Evolutionary conservation across 768 basidiomycete genomes (phyloP), one percentile per base, ranked within the genome.

Genomic region (Leccinum incarnatum): DNA sequence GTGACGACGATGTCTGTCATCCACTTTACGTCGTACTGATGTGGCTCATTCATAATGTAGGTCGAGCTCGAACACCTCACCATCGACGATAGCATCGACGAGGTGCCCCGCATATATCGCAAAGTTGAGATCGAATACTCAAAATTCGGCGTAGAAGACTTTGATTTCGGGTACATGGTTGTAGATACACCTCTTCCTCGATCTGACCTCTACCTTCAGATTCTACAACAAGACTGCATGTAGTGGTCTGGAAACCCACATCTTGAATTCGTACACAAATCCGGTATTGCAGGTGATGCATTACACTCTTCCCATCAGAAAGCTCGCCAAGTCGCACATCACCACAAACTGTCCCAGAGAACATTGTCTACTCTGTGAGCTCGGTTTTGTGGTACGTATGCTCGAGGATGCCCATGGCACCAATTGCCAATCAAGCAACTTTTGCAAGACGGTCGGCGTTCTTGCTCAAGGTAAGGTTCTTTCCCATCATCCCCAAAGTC

Each of bases 111-210:
- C 56, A 81, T 86, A 60, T 99, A 97, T 72, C 86, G 91, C 58
- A 89, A 88, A 66, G 95, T 97, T 15, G 95, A 98, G 74, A 99
- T 99, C 67, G 93, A 95, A 73, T 99, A 99, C 71, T 95, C 93
- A 40, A 96, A 95, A 68, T 99, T 99, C 67, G 96, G 96, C 4
- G 93, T 98, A 17, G 96, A 98, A 70, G 96, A 99, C 73, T 99
- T 99, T 67, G 97, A 99, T 74, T 99, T 99, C 67, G 96, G 83
- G 95, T 93, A 70, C 56, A 81, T 71, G 12, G 34, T 42, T 29
- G 2, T 23, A 2, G 5, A 21, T 32, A 46, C 52, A 1, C 47
- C 23, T 48, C 25, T 42, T 42, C 46, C 50, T 29, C 4, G 2
- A 2, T 45, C 58, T 62, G 10, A 62, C 47, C 0, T 14, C 27